Percentiles rank a stretch among this genome's conserved stretches.
phyloP scores from a whole-genome alignment of 306 rosid species.

The Pachyrhizus erosus region DNA sequence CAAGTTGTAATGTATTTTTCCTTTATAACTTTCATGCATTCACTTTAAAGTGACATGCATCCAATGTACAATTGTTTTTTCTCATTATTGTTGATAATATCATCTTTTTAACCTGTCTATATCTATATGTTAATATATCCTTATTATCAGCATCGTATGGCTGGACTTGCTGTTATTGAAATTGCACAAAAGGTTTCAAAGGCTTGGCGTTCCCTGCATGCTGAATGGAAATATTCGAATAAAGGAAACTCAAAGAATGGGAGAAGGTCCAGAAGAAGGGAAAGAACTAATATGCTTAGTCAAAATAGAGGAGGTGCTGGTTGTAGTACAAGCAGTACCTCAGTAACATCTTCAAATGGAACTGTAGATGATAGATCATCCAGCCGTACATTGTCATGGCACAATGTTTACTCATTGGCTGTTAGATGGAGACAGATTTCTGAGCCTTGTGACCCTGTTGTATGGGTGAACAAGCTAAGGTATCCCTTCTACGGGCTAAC shows the following conservation, averaged over 20 bases:
- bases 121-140: constrained; percentile 37
- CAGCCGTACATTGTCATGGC: constrained; percentile 75
- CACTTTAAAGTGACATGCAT: constrained; percentile 1
- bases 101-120: constrained; percentile 2
- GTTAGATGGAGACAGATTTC: constrained; percentile 94
- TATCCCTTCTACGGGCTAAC: constrained; percentile 46
- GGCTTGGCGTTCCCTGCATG: constrained; percentile 87
- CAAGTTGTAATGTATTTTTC: neutral
- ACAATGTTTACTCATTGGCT: constrained; percentile 78
- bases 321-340: constrained; percentile 82
- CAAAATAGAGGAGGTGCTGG: constrained; percentile 98
- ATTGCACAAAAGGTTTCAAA: constrained; percentile 94
- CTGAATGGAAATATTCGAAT: constrained; percentile 78
- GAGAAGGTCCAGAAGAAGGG: constrained; percentile 83
- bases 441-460: constrained; percentile 94
- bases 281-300: constrained; percentile 75
- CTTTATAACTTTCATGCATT: neutral
- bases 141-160: constrained; percentile 94
- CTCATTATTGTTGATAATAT: constrained; percentile 18
- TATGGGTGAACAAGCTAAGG: constrained; percentile 96
- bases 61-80: constrained; percentile 5
- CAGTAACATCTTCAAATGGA: constrained; percentile 62
- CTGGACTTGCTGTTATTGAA: constrained; percentile 95
- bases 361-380: constrained; percentile 70
- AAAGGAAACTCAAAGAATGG: constrained; percentile 74